These are phyloP conservation scores for Alternaria sp. DNA, from an alignment of 2,329 filamentous ascomycete genomes.

Conservation along the genomic window DNA sequence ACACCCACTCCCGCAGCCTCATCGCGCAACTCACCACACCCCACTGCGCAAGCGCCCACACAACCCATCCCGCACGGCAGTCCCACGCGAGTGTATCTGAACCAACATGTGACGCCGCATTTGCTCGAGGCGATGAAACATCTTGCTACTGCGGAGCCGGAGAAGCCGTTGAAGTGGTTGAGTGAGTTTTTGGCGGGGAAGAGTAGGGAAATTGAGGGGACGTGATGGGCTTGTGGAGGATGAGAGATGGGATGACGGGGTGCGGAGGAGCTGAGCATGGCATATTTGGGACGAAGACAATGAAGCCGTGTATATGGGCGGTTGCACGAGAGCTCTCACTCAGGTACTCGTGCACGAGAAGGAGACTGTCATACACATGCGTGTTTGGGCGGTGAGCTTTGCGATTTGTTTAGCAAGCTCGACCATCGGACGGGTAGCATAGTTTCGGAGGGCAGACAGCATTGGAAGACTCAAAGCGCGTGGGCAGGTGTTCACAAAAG, in stretches of 20 bases:
- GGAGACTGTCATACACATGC: not conserved
- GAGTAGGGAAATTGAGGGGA: constrained; percentile 57
- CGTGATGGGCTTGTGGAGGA: not conserved
- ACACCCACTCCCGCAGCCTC: constrained; percentile 25
- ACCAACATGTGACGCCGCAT: constrained; percentile 58
- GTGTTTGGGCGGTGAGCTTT: not conserved
- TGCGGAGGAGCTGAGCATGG: no score
- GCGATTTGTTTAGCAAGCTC: not conserved
- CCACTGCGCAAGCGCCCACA: constrained; percentile 37
- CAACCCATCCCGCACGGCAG: constrained; percentile 55
- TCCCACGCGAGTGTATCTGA: constrained; percentile 57
- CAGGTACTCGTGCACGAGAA: not conserved
- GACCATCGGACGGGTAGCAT: not conserved
- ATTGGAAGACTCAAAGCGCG: no score
- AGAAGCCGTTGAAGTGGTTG: constrained; percentile 59
- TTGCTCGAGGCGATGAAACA: constrained; percentile 61
- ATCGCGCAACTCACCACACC: constrained; percentile 46
- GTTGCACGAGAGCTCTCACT: not conserved
- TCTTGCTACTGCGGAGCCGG: constrained; percentile 57
- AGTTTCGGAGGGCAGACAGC: not conserved
- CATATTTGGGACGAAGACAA: not conserved
- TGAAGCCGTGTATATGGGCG: not conserved
- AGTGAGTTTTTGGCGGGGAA: constrained; percentile 56
- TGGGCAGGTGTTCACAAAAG: constrained; percentile 17
- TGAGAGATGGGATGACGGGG: not conserved